Base-by-base conservation (phyloP, 805 yeast species). In the Saturnispora halmiae region DNA sequence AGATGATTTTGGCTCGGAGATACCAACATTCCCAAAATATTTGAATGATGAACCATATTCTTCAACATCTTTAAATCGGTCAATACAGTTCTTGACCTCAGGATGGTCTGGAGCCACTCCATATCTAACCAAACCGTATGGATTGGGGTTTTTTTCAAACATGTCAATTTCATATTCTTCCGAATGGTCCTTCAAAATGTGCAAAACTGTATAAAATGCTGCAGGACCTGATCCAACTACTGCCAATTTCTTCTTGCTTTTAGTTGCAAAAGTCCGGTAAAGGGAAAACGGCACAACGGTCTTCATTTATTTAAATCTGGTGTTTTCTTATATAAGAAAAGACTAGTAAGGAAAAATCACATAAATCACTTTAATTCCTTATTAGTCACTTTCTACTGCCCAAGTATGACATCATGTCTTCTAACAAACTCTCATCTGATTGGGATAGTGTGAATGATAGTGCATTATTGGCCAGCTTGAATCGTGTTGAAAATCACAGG, bases 51-150 rank as follows among this genome's bases (percentile, higher is more conserved):
- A 36, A 4, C 34, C 34, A 11, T 21, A 44, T 10, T 60, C 56
- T 10, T 55, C 50, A 18, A 46, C 51, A 19, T 79, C 77, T 8
- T 69, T 71, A 55, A 92, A 81, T 39, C 87, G 78, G 15, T 82
- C 82, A 57, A 79, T 69, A 66, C 92, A 82, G 45, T 78, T 78
- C 58, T 88, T 90, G 25, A 92, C 97, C 53, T 92, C 97, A 0
- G 96, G 95, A 60, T 92, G 55, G 61, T 92, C 99, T 2, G 99
- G 99, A 0, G 98, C 96, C n/a, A 92, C 97, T 1, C 99, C 99
- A 56, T 74, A 88, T 27, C 99, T 63, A 31, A 88, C 78, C 26
- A 92, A 67, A 0, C 99, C 99, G 63, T 72, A 90, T 0, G 98
- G 98, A 6, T 87, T 79, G 0, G 96, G 95, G 20, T 79, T 64